These are phyloP conservation scores for Erythrophleum fordii DNA, from an alignment of 306 rosid species.

Conservation along the genomic window DNA sequence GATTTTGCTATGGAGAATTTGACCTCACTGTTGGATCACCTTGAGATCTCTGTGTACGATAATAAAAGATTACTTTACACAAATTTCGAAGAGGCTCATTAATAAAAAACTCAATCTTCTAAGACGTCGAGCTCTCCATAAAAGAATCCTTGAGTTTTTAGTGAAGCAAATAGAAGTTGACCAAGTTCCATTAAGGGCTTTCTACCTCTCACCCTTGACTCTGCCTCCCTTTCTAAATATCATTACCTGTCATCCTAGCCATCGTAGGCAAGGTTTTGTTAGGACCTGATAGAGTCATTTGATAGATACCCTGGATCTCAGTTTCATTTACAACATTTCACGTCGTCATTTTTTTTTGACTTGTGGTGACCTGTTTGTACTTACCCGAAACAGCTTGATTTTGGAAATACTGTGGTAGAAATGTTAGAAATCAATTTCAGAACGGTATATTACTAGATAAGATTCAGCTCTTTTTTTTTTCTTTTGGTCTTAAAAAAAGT, in stretches of 20 bases:
- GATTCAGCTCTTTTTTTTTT: neutral
- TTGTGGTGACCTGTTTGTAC: neutral
- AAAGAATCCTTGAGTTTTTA: neutral
- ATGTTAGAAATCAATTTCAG: neutral
- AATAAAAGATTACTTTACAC: neutral
- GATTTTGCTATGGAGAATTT: neutral
- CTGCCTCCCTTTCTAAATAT: constrained; percentile 17
- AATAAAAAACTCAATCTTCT: neutral
- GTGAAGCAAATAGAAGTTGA: constrained; percentile 6
- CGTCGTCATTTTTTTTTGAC: constrained; percentile 9
- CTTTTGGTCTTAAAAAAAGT: neutral
- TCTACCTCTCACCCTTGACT: constrained; percentile 1
- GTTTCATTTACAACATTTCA: neutral
- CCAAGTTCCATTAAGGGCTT: neutral
- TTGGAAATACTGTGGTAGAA: neutral
- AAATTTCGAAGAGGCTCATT: neutral
- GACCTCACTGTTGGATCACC: neutral
- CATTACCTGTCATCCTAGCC: neutral
- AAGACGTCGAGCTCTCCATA: neutral
- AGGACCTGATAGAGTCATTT: neutral
- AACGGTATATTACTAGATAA: neutral
- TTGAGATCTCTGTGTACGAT: neutral
- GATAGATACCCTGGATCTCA: constrained; percentile 20
- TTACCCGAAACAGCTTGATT: neutral
- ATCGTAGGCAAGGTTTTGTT: neutral